Evolutionary conservation across 2,329 filamentous ascomycete genomes (phyloP).

Genomic region (Dactylonectria estremocensis): DNA sequence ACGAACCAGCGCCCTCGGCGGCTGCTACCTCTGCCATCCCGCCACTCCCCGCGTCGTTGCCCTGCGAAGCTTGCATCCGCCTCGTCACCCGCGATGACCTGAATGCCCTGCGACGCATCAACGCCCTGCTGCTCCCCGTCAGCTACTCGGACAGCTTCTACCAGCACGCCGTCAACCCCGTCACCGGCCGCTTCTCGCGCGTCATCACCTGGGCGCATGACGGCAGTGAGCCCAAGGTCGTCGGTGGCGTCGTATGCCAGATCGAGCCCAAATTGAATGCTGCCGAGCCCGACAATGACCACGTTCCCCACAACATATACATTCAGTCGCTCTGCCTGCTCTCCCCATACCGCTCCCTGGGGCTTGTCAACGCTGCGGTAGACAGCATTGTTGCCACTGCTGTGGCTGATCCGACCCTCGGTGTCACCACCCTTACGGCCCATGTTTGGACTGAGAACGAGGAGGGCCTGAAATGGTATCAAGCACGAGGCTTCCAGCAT

Average conservation of each 20-base stretch:
- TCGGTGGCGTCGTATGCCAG: slow-evolving; percentile 76
- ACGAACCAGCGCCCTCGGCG: slow-evolving; percentile 36
- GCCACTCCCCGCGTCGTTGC: slow-evolving; percentile 54
- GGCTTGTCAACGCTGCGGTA: slow-evolving; percentile 71
- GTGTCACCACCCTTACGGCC: slow-evolving; percentile 68
- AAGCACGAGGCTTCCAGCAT: slow-evolving; percentile 68
- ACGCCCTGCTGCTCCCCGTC: slow-evolving; percentile 75
- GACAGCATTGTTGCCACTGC: slow-evolving; percentile 64
- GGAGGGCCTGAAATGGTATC: slow-evolving; percentile 76
- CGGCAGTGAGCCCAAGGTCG: slow-evolving; percentile 62
- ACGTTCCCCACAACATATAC: slow-evolving; percentile 68
- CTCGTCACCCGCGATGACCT: slow-evolving; percentile 67
- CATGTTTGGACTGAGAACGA: slow-evolving; percentile 79
- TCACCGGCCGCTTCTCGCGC: slow-evolving; percentile 69
- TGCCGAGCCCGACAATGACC: slow-evolving; percentile 15
- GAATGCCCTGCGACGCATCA: slow-evolving; percentile 74
- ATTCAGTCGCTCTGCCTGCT: slow-evolving; percentile 76
- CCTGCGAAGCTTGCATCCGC: slow-evolving; percentile 68
- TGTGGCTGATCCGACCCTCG: slow-evolving; percentile 52
- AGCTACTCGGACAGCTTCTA: slow-evolving; percentile 77
- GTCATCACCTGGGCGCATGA: slow-evolving; percentile 71
- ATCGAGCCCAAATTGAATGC: slow-evolving; percentile 61
- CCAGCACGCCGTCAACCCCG: slow-evolving; percentile 65
- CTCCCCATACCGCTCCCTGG: slow-evolving; percentile 73
- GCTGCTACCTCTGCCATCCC: slow-evolving; percentile 43